phyloP scores from a whole-genome alignment of 345 rosid genomes.

The Iberis pinnata region DNA sequence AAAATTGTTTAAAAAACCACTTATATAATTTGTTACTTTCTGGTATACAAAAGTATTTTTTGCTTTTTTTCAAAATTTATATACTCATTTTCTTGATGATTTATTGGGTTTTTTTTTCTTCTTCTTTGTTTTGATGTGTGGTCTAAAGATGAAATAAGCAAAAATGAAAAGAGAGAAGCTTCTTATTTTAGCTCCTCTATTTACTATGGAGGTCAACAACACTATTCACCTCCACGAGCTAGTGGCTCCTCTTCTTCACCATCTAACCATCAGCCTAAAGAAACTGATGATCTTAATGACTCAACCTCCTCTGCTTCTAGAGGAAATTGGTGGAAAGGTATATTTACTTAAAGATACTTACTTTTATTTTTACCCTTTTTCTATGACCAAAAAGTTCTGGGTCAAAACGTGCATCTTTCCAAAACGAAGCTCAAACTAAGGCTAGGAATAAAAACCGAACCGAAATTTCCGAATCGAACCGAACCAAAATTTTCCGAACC shows the following conservation, averaged over 20 bases:
- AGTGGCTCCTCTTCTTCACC: constrained; percentile 11
- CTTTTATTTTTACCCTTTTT: too few species aligned
- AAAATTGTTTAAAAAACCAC: background rate
- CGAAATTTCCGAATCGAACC: too few species aligned
- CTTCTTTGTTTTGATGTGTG: background rate
- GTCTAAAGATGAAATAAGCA: constrained; percentile 22
- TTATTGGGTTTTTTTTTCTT: background rate
- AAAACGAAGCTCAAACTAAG: too few species aligned
- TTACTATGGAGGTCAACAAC: constrained; percentile 86
- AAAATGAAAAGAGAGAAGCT: constrained; percentile 40
- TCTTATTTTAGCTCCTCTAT: constrained; percentile 75
- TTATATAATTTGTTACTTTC: too few species aligned
- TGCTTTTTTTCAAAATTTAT: too few species aligned
- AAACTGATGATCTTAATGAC: constrained; percentile 28
- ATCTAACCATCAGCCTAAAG: constrained; percentile 22
- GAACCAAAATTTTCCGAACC: too few species aligned
- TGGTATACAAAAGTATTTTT: too few species aligned
- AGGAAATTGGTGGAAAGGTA: constrained; percentile 99
- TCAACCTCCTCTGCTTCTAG: constrained; percentile 50
- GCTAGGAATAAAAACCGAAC: too few species aligned
- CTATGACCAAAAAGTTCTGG: too few species aligned
- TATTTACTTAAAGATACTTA: too few species aligned
- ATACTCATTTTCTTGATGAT: constrained; percentile 6
- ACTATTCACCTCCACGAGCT: constrained; percentile 56
- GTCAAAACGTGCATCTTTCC: too few species aligned